Conservation (phyloP, 2,329 filamentous ascomycete genomes). For the Ascochyta koolunga region DNA sequence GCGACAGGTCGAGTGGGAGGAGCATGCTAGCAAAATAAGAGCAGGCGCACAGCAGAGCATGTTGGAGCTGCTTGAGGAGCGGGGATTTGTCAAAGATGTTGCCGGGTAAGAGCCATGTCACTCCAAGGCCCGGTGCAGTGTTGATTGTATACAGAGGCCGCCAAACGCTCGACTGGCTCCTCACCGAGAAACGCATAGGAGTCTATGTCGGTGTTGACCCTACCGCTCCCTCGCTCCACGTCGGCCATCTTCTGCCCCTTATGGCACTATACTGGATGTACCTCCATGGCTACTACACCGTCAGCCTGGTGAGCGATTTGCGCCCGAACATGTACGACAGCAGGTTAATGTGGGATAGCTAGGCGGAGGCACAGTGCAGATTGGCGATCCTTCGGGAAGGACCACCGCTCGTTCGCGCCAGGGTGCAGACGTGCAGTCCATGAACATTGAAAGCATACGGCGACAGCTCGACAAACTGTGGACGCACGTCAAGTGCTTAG, state of each 20-base stretch:
- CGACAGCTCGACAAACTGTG: conserved; percentile 76
- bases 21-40: conserved; percentile 36
- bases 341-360: conserved; percentile 51
- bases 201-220: conserved; percentile 84
- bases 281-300: conserved; percentile 71
- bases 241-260: conserved; percentile 79
- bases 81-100: conserved; percentile 75
- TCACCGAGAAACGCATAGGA: conserved; percentile 70
- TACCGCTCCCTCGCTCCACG: conserved; percentile 77
- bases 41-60: conserved; percentile 50
- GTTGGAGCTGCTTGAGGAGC: conserved; percentile 70
- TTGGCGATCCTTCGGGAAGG: conserved; percentile 79
- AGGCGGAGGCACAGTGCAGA: conserved; percentile 75
- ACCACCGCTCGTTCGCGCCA: conserved; percentile 65
- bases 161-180: conserved; percentile 65
- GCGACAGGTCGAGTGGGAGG: conserved; percentile 33
- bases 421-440: conserved; percentile 58
- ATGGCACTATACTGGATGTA: conserved; percentile 89
- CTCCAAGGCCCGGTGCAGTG: neutral
- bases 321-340: conserved; percentile 8
- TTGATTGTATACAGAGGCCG: conserved; percentile 47
- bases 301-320: conserved; percentile 61
- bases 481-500: conserved; percentile 72
- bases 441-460: conserved; percentile 72
- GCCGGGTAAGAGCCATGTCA: conserved; percentile 65